Percentiles rank a stretch among this genome's conserved stretches.
Evolutionary conservation across 2,329 filamentous ascomycete genomes (phyloP).

Genomic region (Lachnellula hyalina): DNA sequence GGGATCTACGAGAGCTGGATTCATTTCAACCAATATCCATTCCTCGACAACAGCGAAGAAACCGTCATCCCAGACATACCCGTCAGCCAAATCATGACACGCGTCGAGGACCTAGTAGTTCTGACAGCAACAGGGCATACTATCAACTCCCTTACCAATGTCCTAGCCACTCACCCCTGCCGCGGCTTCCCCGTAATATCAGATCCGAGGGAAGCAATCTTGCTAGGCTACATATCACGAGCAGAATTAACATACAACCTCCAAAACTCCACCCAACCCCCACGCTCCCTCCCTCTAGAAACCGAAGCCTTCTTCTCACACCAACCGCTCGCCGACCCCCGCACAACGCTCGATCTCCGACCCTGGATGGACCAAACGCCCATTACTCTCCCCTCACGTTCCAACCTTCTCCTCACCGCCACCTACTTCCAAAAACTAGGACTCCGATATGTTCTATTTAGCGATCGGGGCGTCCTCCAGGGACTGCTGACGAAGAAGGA

Average conservation of each 20-base stretch:
- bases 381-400: slow-evolving; percentile 75
- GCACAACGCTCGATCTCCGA: slow-evolving; percentile 74
- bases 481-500: slow-evolving; percentile 96
- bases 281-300: slow-evolving; percentile 57
- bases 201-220: slow-evolving; percentile 67
- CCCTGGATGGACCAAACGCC: slow-evolving; percentile 99
- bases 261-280: slow-evolving; percentile 51
- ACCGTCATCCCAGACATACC: slow-evolving; percentile 73
- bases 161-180: slow-evolving; percentile 71
- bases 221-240: slow-evolving; percentile 91
- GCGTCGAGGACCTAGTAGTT: slow-evolving; percentile 82
- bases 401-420: slow-evolving; percentile 76
- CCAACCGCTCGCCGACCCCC: slow-evolving; percentile 73
- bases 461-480: slow-evolving; percentile 72
- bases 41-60: slow-evolving; percentile 87
- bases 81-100: slow-evolving; percentile 86
- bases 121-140: slow-evolving; percentile 86
- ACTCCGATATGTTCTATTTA: slow-evolving; percentile 82
- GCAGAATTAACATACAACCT: slow-evolving; percentile 84
- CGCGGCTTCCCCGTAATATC: slow-evolving; percentile 90
- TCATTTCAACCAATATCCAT: slow-evolving; percentile 90
- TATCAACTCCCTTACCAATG: slow-evolving; percentile 63
- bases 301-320: slow-evolving; percentile 82
- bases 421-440: slow-evolving; percentile 94
- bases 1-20: slow-evolving; percentile 99